Conservation (phyloP, 2,329 filamentous ascomycete species). For the Calonectria pteridis region DNA sequence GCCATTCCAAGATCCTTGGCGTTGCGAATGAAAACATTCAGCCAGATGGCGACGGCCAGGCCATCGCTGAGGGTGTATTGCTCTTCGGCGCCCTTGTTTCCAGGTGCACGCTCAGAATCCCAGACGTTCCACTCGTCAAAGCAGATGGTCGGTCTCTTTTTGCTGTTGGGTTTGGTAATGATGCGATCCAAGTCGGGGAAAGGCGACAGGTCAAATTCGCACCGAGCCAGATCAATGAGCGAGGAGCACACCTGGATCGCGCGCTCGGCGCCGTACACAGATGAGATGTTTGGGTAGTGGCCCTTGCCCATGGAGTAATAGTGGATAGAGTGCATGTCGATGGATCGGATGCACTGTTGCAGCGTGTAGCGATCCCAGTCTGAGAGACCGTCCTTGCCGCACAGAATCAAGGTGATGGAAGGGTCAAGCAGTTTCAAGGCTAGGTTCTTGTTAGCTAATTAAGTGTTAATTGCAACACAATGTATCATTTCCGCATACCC, state of each 20-base stretch:
- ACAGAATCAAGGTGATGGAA: slow-evolving; percentile 74
- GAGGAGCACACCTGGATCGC: slow-evolving; percentile 76
- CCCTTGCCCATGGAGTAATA: slow-evolving; percentile 73
- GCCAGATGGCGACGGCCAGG: slow-evolving; percentile 77
- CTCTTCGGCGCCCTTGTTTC: slow-evolving; percentile 79
- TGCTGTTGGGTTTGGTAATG: slow-evolving; percentile 69
- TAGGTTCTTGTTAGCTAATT: not conserved
- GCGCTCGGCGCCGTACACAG: slow-evolving; percentile 74
- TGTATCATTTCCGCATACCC: slow-evolving; percentile 20
- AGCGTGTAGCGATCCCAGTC: slow-evolving; percentile 75
- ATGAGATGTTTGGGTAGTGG: slow-evolving; percentile 83
- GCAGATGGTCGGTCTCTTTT: slow-evolving; percentile 73
- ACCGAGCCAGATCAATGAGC: slow-evolving; percentile 68
- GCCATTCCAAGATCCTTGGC: slow-evolving; percentile 79
- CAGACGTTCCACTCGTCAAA: slow-evolving; percentile 90
- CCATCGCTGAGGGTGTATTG: slow-evolving; percentile 79
- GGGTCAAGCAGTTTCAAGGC: slow-evolving; percentile 77
- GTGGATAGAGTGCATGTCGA: slow-evolving; percentile 74
- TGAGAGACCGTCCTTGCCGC: slow-evolving; percentile 76
- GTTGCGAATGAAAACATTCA: slow-evolving; percentile 82
- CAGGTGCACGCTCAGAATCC: slow-evolving; percentile 77
- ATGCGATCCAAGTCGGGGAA: slow-evolving; percentile 67
- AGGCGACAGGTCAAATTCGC: slow-evolving; percentile 29
- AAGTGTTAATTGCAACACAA: rapidly evolving
- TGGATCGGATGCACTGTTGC: slow-evolving; percentile 46